Conservation (phyloP, 1,284 basidiomycete genomes). For the Leucoagaricus sp. region DNA sequence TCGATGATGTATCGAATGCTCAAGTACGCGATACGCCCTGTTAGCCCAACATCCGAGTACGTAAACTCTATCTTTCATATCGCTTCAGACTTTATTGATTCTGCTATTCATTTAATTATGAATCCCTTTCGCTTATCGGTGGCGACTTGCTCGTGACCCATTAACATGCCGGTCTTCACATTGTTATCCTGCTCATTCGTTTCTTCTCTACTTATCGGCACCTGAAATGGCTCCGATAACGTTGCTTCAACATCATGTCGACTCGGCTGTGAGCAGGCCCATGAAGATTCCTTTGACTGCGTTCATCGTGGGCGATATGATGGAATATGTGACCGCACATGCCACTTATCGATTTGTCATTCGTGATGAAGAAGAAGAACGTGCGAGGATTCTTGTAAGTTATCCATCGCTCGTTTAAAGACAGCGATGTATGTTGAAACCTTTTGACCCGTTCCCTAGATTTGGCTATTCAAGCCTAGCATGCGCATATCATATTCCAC, state of each 20-base stretch:
- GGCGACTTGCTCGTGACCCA: neutral
- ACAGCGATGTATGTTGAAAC: neutral
- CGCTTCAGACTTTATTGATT: constrained; percentile 5
- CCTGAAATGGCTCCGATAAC: neutral
- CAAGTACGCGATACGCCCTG: constrained; percentile 80
- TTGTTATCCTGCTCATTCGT: neutral
- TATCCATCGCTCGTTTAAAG: constrained; percentile 13
- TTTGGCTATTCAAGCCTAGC: constrained; percentile 91
- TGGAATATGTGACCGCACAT: constrained; percentile 84
- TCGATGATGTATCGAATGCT: constrained; percentile 62
- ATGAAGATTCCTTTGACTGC: constrained; percentile 74
- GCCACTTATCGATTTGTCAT: constrained; percentile 88
- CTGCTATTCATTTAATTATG: constrained; percentile 5
- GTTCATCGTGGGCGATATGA: constrained; percentile 86
- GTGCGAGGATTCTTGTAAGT: constrained; percentile 75
- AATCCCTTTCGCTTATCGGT: constrained; percentile 1
- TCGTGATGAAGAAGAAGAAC: constrained; percentile 80
- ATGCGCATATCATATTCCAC: constrained; percentile 75
- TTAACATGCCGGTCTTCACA: constrained; percentile 11
- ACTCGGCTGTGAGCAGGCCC: constrained; percentile 40
- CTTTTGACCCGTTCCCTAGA: constrained; percentile 37
- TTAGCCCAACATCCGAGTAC: constrained; percentile 64
- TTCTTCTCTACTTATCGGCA: neutral
- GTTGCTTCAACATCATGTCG: neutral
- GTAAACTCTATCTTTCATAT: constrained; percentile 26